Base-by-base conservation (phyloP, 148 eudicot genomes). In the Fagopyrum esculentum region DNA sequence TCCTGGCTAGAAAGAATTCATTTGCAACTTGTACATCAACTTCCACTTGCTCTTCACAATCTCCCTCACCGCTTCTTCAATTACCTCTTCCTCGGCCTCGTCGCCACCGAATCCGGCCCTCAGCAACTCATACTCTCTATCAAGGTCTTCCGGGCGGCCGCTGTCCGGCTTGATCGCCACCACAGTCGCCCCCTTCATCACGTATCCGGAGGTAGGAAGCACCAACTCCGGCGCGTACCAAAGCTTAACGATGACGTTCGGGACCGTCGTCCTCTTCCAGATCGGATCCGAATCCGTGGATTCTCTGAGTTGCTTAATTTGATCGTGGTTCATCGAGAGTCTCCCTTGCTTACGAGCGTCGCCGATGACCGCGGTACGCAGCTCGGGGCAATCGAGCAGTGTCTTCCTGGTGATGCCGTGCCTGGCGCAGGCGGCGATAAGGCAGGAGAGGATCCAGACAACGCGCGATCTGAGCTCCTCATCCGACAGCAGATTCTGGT, bases 391-490 rank as follows among this genome's bases (percentile, higher is more conserved):
- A 13, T 75, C 76, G 9, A 26, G 49, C 55, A 87, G 80, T 52
- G 86, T 77, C 44, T 78, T 69, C n/a, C 78, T 79, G 76, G 84
- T 7, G 87, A 90, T 51, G 69, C 82, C 78, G 50, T 88, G 96
- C 78, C 92, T 80, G 0, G 82, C 81, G 1, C 90, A 88, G 0
- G 92, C 87, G 0, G 92, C 89, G 61, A 88, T 86, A 69, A 88
- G 69, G 76, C 89, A 85, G 6, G 89, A 87, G 2, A 90, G 84
- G 43, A 87, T 87, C 92, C 96, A 88, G 5, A 90, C 84, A 3
- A 90, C 82, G 76, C 90, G 80, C 76, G 81, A 44, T 68, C 85
- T 85, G 30, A 90, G 71, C 46, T 88, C 90, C 1, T 82, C 90
- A 57, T 85, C 84, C 0, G 71, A 72, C 19, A 88, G 50, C 60